phyloP scores from a whole-genome alignment of 148 eudicot genomes.

The Spergularia bocconei region DNA sequence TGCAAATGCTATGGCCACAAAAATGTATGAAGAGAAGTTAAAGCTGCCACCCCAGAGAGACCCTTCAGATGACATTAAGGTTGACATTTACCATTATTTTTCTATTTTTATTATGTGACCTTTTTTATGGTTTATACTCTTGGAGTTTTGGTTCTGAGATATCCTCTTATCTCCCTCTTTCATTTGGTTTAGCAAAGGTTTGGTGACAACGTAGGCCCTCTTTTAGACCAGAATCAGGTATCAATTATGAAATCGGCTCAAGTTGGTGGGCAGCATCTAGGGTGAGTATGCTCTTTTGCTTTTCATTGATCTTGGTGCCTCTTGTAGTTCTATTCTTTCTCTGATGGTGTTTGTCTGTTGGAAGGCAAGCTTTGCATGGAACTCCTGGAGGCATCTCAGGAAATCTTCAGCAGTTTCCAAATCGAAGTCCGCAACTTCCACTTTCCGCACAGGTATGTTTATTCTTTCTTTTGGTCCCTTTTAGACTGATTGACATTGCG shows the following conservation, averaged over 20 bases:
- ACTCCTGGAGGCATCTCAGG: constrained; percentile 37
- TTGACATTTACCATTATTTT: not conserved
- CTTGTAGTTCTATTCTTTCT: not conserved
- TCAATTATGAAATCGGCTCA: constrained; percentile 61
- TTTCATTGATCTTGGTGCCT: constrained; percentile 1
- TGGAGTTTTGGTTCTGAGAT: not conserved
- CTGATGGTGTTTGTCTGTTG: constrained; percentile 8
- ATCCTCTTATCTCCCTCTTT: not conserved
- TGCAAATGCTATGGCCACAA: constrained; percentile 60
- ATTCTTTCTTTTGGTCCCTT: not conserved
- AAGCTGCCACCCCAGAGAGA: constrained; percentile 60
- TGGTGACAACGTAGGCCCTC: constrained; percentile 62
- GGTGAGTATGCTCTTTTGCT: constrained; percentile 38
- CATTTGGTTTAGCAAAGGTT: constrained; percentile 49
- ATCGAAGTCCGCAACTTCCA: constrained; percentile 36
- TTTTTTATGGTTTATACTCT: not conserved
- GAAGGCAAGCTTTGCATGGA: constrained; percentile 41
- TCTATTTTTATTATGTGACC: not conserved
- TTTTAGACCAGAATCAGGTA: constrained; percentile 62
- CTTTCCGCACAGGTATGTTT: constrained; percentile 36
- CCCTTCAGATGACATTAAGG: constrained; percentile 71
- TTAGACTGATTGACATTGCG: not conserved
- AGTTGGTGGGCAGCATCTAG: constrained; percentile 63
- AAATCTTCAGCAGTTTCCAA: constrained; percentile 34
- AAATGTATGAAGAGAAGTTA: constrained; percentile 67